phyloP scores from a whole-genome alignment of 257 asterid species.

The Primulina tabacum region DNA sequence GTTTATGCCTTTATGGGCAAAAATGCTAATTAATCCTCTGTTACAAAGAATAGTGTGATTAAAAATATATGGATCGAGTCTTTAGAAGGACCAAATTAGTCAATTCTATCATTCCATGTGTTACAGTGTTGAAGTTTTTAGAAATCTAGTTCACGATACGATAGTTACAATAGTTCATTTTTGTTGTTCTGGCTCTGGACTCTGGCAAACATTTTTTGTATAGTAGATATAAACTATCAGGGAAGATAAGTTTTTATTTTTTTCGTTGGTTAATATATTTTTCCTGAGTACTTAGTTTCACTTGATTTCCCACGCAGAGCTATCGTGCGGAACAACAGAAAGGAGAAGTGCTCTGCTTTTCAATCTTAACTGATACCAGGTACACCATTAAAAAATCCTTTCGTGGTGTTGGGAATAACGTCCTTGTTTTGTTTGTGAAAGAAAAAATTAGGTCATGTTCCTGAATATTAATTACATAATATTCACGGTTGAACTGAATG shows the following conservation, averaged over 20 bases:
- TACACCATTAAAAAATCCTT: constrained; percentile 22
- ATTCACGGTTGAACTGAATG: constrained; percentile 1
- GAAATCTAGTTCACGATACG: not conserved
- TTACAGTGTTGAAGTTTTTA: too few species aligned
- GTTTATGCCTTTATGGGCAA: too few species aligned
- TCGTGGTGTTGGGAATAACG: not conserved
- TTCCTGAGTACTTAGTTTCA: constrained; percentile 27
- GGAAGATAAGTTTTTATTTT: constrained; percentile 16
- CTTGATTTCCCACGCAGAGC: constrained; percentile 41
- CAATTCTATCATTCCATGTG: too few species aligned
- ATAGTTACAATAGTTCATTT: too few species aligned
- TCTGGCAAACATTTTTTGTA: not conserved
- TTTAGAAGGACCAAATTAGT: too few species aligned
- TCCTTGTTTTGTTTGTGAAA: not conserved
- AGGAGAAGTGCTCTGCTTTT: constrained; percentile 38
- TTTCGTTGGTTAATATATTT: constrained; percentile 13
- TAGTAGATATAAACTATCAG: not conserved
- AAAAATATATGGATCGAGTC: too few species aligned
- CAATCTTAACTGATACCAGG: constrained; percentile 74
- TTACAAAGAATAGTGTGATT: too few species aligned
- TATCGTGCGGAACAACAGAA: constrained; percentile 41
- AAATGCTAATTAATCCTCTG: too few species aligned
- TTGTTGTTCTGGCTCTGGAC: not conserved
- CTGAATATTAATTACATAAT: not conserved
- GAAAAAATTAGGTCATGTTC: constrained; percentile 3